Evolutionary conservation across 768 basidiomycete genomes (phyloP).

Genomic region (Suillus lakei): DNA sequence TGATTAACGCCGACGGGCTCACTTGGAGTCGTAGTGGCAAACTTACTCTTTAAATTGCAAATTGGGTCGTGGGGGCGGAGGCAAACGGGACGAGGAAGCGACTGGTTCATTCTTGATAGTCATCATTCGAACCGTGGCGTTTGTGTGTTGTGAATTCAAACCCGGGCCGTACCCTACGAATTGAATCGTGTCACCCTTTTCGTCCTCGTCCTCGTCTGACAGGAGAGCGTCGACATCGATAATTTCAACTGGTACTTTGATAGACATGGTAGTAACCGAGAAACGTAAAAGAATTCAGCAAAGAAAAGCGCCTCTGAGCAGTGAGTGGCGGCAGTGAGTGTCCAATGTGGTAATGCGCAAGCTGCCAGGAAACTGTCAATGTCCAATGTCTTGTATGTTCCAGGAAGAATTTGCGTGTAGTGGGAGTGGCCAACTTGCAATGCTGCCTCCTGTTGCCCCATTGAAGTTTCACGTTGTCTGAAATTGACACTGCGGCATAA

Average conservation of each 20-base stretch:
- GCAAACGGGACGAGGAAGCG: slow-evolving; percentile 14
- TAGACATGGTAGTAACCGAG: neutral
- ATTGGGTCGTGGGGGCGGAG: neutral
- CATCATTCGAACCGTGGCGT: slow-evolving; percentile 19
- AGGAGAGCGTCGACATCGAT: slow-evolving; percentile 32
- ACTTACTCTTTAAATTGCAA: neutral
- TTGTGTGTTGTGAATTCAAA: slow-evolving; percentile 11
- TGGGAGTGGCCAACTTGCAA: neutral
- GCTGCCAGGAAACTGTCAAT: neutral
- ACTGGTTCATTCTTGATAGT: slow-evolving; percentile 15
- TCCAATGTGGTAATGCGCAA: neutral
- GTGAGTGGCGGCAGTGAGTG: neutral
- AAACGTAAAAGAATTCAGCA: neutral
- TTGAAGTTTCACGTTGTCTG: neutral
- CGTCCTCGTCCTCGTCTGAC: neutral
- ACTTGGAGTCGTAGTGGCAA: slow-evolving; percentile 14
- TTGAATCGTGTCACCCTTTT: slow-evolving; percentile 16
- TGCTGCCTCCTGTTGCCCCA: neutral
- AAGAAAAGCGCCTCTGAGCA: neutral
- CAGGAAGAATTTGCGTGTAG: neutral
- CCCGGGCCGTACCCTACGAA: slow-evolving; percentile 20
- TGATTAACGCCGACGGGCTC: slow-evolving; percentile 1
- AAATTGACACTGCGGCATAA: neutral
- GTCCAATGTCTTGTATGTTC: neutral
- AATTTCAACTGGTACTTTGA: slow-evolving; percentile 8